Evolutionary conservation across 805 yeast genomes (phyloP).

Genomic region (Candida pini): DNA sequence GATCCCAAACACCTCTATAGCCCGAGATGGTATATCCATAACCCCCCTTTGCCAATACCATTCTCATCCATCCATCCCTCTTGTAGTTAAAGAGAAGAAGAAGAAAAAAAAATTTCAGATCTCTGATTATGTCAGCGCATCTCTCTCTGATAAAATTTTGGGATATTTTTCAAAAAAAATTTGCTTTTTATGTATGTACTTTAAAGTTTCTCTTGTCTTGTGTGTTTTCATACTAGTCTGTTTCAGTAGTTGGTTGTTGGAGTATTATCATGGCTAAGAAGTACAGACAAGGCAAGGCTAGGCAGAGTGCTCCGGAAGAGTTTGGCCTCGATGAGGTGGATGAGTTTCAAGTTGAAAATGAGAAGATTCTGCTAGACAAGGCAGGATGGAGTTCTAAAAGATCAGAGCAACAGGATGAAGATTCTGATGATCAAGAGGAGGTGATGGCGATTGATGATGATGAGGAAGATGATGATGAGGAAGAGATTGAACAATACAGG

Average conservation of each 20-base stretch:
- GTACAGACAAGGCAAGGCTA: conserved; percentile 4
- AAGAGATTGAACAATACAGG: conserved; percentile 31
- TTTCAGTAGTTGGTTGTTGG: too few species aligned
- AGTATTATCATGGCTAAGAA: conserved; percentile 9
- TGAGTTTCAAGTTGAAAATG: conserved; percentile 55
- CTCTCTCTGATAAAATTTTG: too few species aligned
- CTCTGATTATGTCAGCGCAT: background rate
- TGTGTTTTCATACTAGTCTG: too few species aligned
- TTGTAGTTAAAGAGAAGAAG: too few species aligned
- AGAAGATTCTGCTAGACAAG: conserved; percentile 48
- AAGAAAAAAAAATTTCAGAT: conserved; percentile 4
- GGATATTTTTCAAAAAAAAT: conserved; percentile 8
- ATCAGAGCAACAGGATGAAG: conserved; percentile 21
- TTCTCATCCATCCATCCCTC: too few species aligned
- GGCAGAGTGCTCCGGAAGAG: conserved; percentile 25
- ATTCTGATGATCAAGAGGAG: conserved; percentile 30
- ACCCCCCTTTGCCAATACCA: too few species aligned
- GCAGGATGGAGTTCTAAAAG: conserved; percentile 42
- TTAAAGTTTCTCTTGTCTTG: too few species aligned
- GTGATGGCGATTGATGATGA: conserved; percentile 30
- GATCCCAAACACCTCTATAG: too few species aligned
- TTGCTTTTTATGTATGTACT: background rate
- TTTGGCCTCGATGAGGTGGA: conserved; percentile 64
- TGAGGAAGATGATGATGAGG: conserved; percentile 50
- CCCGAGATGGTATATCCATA: too few species aligned